Evolutionary conservation across 495 filamentous ascomycete genomes (phyloP).

Genomic region (Aspergillus panamensis): DNA sequence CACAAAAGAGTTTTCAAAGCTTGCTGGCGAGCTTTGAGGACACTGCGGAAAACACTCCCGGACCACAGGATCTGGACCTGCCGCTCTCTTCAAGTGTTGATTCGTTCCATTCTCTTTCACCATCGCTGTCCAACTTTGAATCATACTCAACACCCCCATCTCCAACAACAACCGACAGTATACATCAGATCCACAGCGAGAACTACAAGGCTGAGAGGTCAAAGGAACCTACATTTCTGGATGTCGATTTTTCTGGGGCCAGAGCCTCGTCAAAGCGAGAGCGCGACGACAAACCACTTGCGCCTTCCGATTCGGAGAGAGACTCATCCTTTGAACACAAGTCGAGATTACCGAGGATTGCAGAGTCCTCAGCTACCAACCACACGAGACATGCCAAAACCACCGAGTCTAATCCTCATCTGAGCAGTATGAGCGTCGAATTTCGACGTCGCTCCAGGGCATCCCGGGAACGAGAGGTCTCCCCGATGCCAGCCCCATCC

Average conservation of each 20-base stretch:
- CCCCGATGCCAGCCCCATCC: conserved; percentile 64
- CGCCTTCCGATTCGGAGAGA: neutral
- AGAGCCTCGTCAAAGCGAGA: conserved; percentile 1
- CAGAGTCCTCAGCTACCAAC: conserved; percentile 3
- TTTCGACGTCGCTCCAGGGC: conserved; percentile 51
- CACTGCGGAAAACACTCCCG: conserved; percentile 27
- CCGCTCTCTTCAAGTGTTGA: conserved; percentile 56
- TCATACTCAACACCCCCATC: conserved; percentile 24
- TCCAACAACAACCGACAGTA: conserved; percentile 28
- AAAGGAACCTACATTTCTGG: conserved; percentile 1
- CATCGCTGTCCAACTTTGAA: conserved; percentile 12
- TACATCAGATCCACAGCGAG: conserved; percentile 17
- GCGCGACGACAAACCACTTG: conserved; percentile 8
- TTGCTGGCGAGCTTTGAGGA: conserved; percentile 45
- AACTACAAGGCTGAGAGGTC: conserved; percentile 2
- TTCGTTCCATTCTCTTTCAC: conserved; percentile 58
- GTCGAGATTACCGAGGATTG: neutral
- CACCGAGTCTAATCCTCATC: conserved; percentile 33
- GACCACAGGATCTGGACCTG: conserved; percentile 29
- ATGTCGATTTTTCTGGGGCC: conserved; percentile 2
- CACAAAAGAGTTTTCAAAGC: conserved; percentile 44
- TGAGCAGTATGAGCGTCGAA: conserved; percentile 47
- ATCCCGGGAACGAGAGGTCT: conserved; percentile 59
- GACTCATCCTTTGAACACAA: conserved; percentile 5
- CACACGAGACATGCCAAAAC: neutral